Evolutionary conservation across 495 filamentous ascomycete species (phyloP).

Genomic region (Ascobolus immersus): DNA sequence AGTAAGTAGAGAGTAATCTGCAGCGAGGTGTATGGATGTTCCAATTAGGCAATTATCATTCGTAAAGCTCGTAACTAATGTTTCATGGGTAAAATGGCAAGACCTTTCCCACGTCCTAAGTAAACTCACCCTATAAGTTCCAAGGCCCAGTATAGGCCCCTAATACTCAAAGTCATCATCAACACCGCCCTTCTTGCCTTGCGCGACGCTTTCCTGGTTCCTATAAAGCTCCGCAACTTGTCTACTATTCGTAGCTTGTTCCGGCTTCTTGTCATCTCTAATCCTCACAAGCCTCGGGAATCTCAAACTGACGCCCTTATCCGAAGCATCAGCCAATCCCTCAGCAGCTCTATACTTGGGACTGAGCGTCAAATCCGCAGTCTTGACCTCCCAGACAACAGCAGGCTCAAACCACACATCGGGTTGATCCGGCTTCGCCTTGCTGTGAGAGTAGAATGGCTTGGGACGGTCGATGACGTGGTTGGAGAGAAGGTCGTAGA

Average conservation of each 20-base stretch:
- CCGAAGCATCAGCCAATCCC: conserved; percentile 33
- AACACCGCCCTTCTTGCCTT: conserved; percentile 37
- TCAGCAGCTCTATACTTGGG: conserved; percentile 74
- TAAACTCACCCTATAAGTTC: conserved; percentile 2
- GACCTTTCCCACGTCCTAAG: no score
- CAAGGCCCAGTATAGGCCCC: no score
- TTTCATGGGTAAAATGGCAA: no score
- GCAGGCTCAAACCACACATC: conserved; percentile 96
- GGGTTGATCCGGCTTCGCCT: conserved; percentile 67
- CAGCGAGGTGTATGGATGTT: no score
- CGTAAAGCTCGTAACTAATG: no score
- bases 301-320: conserved; percentile 65
- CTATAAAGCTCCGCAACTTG: conserved; percentile 92
- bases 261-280: conserved; percentile 81
- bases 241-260: conserved; percentile 58
- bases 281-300: conserved; percentile 81
- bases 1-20: no score
- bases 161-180: conserved; percentile 99
- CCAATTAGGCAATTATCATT: no score
- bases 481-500: conserved; percentile 43
- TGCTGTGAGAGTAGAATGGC: conserved; percentile 74
- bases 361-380: conserved; percentile 77
- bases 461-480: conserved; percentile 70
- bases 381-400: conserved; percentile 92
- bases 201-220: conserved; percentile 64